Evolutionary conservation across 2,329 filamentous ascomycete species (phyloP).

Genomic region (Cryoendolithus antarcticus): DNA sequence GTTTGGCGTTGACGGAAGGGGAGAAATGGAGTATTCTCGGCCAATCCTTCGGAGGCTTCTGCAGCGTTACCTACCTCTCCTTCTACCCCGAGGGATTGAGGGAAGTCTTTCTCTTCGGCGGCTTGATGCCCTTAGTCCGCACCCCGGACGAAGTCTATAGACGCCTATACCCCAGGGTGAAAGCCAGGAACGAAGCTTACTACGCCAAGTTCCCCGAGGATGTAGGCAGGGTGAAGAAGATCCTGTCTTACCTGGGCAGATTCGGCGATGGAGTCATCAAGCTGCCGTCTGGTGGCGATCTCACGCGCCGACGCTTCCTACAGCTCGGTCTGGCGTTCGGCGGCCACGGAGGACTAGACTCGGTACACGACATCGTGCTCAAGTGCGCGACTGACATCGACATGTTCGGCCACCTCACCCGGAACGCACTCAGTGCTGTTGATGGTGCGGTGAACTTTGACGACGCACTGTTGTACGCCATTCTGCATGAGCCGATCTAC

Average conservation of each 20-base stretch:
- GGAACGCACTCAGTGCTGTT: constrained; percentile 55
- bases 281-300: constrained; percentile 57
- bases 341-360: constrained; percentile 62
- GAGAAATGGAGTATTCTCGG: constrained; percentile 78
- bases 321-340: constrained; percentile 71
- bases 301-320: constrained; percentile 64
- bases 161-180: constrained; percentile 56
- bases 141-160: constrained; percentile 64
- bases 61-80: constrained; percentile 70
- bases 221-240: constrained; percentile 49
- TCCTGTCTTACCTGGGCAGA: constrained; percentile 51
- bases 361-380: constrained; percentile 61
- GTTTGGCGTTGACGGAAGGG: constrained; percentile 61
- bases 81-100: constrained; percentile 63
- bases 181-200: constrained; percentile 63
- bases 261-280: constrained; percentile 45
- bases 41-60: constrained; percentile 88
- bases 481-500: constrained; percentile 83
- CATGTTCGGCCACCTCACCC: constrained; percentile 62
- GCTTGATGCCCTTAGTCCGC: constrained; percentile 63
- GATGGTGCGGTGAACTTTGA: constrained; percentile 62
- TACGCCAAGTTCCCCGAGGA: constrained; percentile 82
- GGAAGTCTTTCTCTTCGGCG: constrained; percentile 74
- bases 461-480: constrained; percentile 65
- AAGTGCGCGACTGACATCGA: constrained; percentile 61